Percentiles rank a stretch among this genome's conserved stretches.
Evolutionary conservation across 2,329 filamentous ascomycete species (phyloP).

Genomic region (Pseudocercospora musae): DNA sequence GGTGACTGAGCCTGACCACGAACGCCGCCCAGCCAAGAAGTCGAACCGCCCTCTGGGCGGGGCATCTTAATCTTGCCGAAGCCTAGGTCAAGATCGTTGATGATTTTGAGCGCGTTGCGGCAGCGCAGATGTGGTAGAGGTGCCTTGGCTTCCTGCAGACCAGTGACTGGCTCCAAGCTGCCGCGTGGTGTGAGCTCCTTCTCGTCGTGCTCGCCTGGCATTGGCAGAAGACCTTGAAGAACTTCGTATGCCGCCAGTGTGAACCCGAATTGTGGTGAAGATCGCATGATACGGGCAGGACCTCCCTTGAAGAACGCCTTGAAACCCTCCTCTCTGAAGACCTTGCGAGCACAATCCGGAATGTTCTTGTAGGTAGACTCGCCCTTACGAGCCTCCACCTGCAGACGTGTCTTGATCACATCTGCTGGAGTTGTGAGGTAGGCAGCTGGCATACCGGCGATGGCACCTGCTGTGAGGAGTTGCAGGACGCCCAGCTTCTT

Average conservation of each 20-base stretch:
- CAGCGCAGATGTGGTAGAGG: slow-evolving; percentile 68
- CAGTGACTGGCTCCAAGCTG: slow-evolving; percentile 61
- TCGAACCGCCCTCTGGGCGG: slow-evolving; percentile 18
- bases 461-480: slow-evolving; percentile 89
- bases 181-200: slow-evolving; percentile 52
- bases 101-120: slow-evolving; percentile 90
- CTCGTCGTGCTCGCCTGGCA: slow-evolving; percentile 60
- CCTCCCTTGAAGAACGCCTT: slow-evolving; percentile 98
- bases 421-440: slow-evolving; percentile 97
- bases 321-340: slow-evolving; percentile 89
- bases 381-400: slow-evolving; percentile 95
- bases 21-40: slow-evolving; percentile 9
- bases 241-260: slow-evolving; percentile 94
- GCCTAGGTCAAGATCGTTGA: slow-evolving; percentile 88
- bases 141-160: slow-evolving; percentile 61
- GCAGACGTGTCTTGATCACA: slow-evolving; percentile 97
- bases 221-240: slow-evolving; percentile 74
- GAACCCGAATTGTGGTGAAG: slow-evolving; percentile 96
- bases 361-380: slow-evolving; percentile 84
- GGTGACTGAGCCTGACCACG: slow-evolving; percentile 1
- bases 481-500: slow-evolving; percentile 89
- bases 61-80: slow-evolving; percentile 68
- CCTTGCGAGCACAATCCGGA: slow-evolving; percentile 77
- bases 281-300: slow-evolving; percentile 88
- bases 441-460: slow-evolving; percentile 57